Evolutionary conservation across 371 early-diverging fungal genomes (phyloP), one percentile per base, ranked within the genome.

Genomic region (Entomophthora muscae): DNA sequence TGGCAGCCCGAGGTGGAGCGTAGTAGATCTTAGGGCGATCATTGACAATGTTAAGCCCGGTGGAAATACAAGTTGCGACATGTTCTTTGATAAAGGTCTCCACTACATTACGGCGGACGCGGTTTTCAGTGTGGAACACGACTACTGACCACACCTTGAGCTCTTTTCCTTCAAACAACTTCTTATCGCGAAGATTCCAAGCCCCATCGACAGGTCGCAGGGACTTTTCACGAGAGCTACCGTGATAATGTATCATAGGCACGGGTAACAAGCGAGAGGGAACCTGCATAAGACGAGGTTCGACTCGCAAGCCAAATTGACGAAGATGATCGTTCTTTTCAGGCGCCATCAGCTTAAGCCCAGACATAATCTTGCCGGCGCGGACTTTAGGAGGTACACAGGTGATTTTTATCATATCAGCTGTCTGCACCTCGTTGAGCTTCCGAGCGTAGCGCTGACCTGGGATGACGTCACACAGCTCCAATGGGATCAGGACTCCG

Each of bases 101-200:
- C 29, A 80, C 71, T 13, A 64, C 69, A 42, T 58, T 62, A 2
- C 65, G 57, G 7, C 71, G 68, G 0, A 76, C 32, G 1, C 70
- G 64, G 22, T 67, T 57, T 52, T 67, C 72, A 55, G 66, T 60
- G 23, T 69, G 77, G 63, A 84, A 80, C 53, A 80, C 78, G 7
- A 91, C 77, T 28, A 95, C 86, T 23, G 80, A 76, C 95, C 94
- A 93, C 23, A 85, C 83, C 22, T 80, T 76, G 28, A 94, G 78
- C 12, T 77, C 79, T 13, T 82, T 85, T 30, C 90, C 90, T 28
- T 78, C 76, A 24, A 78, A 81, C 1, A 90, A 80, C 74, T 83
- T 86, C 74, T 91, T 90, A 65, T 85, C 88, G 62, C 84, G 77
- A 65, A 96, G 75, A 72, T 95, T 93, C 97, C 95, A 96, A 13